Evolutionary conservation across 1,139 yeast species (phyloP).

Genomic region (Saccharomycopsis crataegensis): DNA sequence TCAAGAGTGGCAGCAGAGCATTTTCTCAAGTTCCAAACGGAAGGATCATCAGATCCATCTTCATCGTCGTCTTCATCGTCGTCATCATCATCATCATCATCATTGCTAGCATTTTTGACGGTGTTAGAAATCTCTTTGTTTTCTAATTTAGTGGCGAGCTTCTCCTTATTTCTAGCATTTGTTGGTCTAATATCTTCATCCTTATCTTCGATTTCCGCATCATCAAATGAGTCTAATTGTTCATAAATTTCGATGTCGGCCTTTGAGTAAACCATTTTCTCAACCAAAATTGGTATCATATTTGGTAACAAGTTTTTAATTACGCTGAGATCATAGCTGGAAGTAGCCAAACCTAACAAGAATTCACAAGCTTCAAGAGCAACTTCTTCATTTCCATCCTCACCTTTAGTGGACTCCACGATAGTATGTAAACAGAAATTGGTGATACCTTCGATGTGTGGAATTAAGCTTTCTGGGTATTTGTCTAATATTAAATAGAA

Average conservation of each 20-base stretch:
- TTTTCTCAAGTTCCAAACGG: conserved; percentile 87
- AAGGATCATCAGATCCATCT: conserved; percentile 52
- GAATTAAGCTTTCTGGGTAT: conserved; percentile 72
- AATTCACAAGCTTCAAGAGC: conserved; percentile 93
- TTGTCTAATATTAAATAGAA: conserved; percentile 69
- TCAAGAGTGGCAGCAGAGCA: conserved; percentile 94
- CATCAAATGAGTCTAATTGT: conserved; percentile 57
- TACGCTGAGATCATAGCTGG: conserved; percentile 43
- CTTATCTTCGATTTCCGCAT: conserved; percentile 61
- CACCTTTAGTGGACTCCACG: conserved; percentile 28
- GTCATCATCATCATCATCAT: conserved; percentile 36
- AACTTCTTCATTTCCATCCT: conserved; percentile 49
- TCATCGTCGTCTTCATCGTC: conserved; percentile 58
- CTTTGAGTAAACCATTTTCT: conserved; percentile 83
- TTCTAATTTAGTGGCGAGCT: conserved; percentile 17
- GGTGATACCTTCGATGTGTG: conserved; percentile 79
- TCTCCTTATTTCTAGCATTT: conserved; percentile 57
- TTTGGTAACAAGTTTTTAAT: conserved; percentile 50
- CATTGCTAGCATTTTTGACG: conserved; percentile 16
- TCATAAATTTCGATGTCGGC: conserved; percentile 70
- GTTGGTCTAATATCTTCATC: conserved; percentile 85
- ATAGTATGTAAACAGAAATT: conserved; percentile 79
- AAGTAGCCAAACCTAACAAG: conserved; percentile 66
- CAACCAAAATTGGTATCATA: conserved; percentile 68
- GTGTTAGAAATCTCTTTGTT: conserved; percentile 24